These are phyloP conservation scores for Camelina neglecta DNA, from an alignment of 345 rosid genomes.

Conservation along the genomic window DNA sequence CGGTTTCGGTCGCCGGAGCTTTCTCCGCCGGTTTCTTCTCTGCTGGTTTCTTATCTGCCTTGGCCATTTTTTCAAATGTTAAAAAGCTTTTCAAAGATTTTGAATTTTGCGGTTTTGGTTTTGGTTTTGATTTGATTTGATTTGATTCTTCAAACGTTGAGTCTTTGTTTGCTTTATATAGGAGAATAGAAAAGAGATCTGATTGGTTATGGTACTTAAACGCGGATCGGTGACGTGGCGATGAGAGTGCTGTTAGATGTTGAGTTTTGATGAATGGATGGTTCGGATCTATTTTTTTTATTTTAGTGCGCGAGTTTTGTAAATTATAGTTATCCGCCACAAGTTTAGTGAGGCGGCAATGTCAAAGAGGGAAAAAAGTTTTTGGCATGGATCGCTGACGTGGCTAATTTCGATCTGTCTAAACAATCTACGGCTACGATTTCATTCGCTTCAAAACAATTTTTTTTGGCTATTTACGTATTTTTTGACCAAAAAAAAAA, in stretches of 20 bases:
- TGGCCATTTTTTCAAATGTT: slow-evolving; percentile 11
- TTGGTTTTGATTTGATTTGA: neutral
- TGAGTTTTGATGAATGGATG: slow-evolving; percentile 3
- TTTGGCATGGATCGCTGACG: slow-evolving; percentile 38
- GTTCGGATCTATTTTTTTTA: slow-evolving; percentile 22
- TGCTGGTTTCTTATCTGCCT: slow-evolving; percentile 46
- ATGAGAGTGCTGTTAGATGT: neutral
- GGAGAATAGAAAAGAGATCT: neutral
- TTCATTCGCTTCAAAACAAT: neutral
- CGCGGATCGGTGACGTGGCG: slow-evolving; percentile 31
- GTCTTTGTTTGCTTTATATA: slow-evolving; percentile 5
- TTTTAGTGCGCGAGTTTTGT: neutral
- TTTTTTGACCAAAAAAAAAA: too few relatives aligned
- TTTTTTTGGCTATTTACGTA: too few relatives aligned
- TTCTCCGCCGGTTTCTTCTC: slow-evolving; percentile 46
- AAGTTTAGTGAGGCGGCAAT: slow-evolving; percentile 29
- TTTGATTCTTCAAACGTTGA: neutral
- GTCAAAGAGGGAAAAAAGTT: neutral
- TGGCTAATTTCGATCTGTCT: neutral
- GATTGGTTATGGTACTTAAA: slow-evolving; percentile 14
- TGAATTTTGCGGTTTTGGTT: neutral
- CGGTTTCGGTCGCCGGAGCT: slow-evolving; percentile 24
- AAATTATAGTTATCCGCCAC: slow-evolving; percentile 3
- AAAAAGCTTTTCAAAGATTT: neutral
- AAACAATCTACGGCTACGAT: slow-evolving; percentile 20